Conservation (phyloP, 2,329 filamentous ascomycete genomes). For the Neonectria magnoliae region DNA sequence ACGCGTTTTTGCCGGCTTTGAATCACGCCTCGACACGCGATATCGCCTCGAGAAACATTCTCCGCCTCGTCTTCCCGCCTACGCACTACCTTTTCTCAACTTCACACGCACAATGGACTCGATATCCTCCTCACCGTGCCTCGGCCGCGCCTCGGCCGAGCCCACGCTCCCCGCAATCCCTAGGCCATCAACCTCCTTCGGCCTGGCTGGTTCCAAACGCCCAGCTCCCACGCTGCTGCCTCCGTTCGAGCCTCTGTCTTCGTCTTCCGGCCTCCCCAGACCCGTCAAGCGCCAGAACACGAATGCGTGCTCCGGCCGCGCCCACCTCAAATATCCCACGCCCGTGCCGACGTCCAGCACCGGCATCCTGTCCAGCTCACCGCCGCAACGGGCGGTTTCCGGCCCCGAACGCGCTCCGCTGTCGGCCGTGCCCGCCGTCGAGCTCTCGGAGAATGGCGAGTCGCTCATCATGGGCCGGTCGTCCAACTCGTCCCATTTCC, state of each 20-base stretch:
- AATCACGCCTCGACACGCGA: slow-evolving; percentile 15
- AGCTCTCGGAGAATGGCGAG: slow-evolving; percentile 84
- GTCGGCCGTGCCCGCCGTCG: slow-evolving; percentile 82
- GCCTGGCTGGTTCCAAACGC: slow-evolving; percentile 63
- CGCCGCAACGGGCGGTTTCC: slow-evolving; percentile 64
- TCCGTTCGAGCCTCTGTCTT: slow-evolving; percentile 82
- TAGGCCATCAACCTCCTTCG: slow-evolving; percentile 35
- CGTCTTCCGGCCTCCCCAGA: slow-evolving; percentile 76
- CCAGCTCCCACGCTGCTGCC: slow-evolving; percentile 76
- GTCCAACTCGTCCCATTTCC: slow-evolving; percentile 94
- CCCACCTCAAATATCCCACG: slow-evolving; percentile 83
- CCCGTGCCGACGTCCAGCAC: slow-evolving; percentile 95
- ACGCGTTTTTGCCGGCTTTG: slow-evolving; percentile 6
- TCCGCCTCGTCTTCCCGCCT: neutral
- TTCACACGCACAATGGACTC: slow-evolving; percentile 49
- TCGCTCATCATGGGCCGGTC: slow-evolving; percentile 88
- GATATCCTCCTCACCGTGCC: slow-evolving; percentile 47
- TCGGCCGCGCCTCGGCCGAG: slow-evolving; percentile 38
- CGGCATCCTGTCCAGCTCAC: slow-evolving; percentile 88
- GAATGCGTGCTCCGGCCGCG: slow-evolving; percentile 47
- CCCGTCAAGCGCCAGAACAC: slow-evolving; percentile 73
- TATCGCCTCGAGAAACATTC: neutral
- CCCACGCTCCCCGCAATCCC: slow-evolving; percentile 47
- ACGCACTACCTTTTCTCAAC: neutral
- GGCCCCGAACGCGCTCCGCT: slow-evolving; percentile 85